Evolutionary conservation across 805 yeast species (phyloP).

Genomic region (Wickerhamiella sergipiensis): DNA sequence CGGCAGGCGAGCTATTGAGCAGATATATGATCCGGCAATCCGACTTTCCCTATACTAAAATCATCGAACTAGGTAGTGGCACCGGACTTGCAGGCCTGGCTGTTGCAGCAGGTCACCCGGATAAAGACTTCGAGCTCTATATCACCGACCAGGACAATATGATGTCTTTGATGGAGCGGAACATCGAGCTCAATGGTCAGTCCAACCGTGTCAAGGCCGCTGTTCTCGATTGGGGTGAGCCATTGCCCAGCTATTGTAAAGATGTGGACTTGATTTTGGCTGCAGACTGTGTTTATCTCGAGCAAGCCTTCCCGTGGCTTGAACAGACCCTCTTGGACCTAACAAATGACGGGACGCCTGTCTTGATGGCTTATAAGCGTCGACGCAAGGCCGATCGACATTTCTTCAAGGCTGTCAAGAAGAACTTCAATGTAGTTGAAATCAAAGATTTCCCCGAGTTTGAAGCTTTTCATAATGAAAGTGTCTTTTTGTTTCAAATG

Average conservation of each 20-base stretch:
- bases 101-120: conserved; percentile 18
- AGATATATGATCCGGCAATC: conserved; percentile 29
- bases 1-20: conserved; percentile 43
- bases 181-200: conserved; percentile 31
- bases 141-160: conserved; percentile 38
- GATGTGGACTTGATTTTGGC: conserved; percentile 36
- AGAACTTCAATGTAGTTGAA: conserved; percentile 21
- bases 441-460: conserved; percentile 17
- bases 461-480: conserved; percentile 26
- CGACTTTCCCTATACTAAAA: conserved; percentile 14
- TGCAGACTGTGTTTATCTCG: conserved; percentile 49
- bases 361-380: conserved; percentile 40
- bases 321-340: conserved; percentile 37
- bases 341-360: conserved; percentile 28
- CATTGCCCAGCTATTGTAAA: conserved; percentile 26
- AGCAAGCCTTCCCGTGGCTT: conserved; percentile 38
- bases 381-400: conserved; percentile 35
- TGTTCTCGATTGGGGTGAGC: conserved; percentile 35
- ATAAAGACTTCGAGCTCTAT: conserved; percentile 25
- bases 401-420: conserved; percentile 25
- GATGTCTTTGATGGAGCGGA: conserved; percentile 34
- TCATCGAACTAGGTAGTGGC: conserved; percentile 44
- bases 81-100: conserved; percentile 43
- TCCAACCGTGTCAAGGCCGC: conserved; percentile 28
- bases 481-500: conserved; percentile 31